Percentiles rank a stretch among this genome's conserved stretches.
Evolutionary conservation across 1,284 basidiomycete species (phyloP).

Genomic region (Cryptococcus floricola): DNA sequence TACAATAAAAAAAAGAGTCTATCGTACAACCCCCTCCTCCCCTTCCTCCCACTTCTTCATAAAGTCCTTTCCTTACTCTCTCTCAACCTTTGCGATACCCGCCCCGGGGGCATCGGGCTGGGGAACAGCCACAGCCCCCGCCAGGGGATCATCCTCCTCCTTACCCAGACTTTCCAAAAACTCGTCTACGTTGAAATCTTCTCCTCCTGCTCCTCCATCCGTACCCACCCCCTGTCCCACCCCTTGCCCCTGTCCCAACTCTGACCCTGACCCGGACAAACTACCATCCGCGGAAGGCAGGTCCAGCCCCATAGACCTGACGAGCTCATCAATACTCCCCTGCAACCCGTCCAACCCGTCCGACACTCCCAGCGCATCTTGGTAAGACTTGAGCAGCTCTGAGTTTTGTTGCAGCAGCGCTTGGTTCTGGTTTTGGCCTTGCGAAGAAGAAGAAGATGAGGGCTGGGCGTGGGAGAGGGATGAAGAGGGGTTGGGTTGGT

Average conservation of each 20-base stretch:
- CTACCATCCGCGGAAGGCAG: slow-evolving; percentile 9
- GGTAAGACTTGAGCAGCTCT: slow-evolving; percentile 58
- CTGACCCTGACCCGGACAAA: not conserved
- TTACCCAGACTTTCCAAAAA: slow-evolving; percentile 36
- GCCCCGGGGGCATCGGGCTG: no score
- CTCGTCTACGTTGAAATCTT: slow-evolving; percentile 45
- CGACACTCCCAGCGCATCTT: slow-evolving; percentile 62
- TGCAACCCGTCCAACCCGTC: slow-evolving; percentile 69
- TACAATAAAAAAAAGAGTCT: no score
- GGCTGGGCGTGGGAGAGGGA: no score
- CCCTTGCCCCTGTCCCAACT: not conserved
- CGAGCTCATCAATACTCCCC: slow-evolving; percentile 66
- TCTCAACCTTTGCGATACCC: no score
- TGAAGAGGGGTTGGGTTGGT: no score
- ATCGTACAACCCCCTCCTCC: no score
- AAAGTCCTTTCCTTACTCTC: no score
- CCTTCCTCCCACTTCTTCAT: no score
- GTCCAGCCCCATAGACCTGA: slow-evolving; percentile 65
- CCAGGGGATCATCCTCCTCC: slow-evolving; percentile 6
- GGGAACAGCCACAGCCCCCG: no score
- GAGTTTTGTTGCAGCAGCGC: slow-evolving; percentile 31
- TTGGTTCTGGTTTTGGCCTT: slow-evolving; percentile 14
- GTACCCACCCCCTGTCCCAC: not conserved
- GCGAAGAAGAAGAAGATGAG: not conserved
- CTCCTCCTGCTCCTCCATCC: slow-evolving; percentile 7